A percentile compares a stretch with the other conserved stretches of the same genome.
These are phyloP conservation scores for Sugiyamaella floridensis DNA, from an alignment of 805 yeast species.

Conservation along the genomic window DNA sequence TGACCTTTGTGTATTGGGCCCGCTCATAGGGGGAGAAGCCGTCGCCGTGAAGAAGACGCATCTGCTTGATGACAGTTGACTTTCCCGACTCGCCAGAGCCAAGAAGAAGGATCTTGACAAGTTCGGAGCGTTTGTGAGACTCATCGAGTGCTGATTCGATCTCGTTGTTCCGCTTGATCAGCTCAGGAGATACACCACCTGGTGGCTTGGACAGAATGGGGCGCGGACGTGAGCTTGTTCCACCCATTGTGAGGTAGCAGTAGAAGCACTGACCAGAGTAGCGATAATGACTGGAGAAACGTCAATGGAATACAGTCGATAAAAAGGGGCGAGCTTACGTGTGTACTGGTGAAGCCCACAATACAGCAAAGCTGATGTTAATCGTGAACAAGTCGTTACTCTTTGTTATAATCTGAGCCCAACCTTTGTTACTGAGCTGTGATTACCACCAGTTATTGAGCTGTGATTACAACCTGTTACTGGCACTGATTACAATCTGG, in stretches of 20 bases:
- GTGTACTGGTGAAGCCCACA: no score
- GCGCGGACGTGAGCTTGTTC: neutral
- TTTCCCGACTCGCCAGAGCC: constrained; percentile 97
- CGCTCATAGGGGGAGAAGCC: constrained; percentile 80
- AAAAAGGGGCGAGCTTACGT: no score
- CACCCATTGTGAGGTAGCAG: neutral
- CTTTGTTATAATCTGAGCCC: no score
- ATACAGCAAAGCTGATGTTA: no score
- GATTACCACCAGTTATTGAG: no score
- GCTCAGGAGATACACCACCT: neutral
- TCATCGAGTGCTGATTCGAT: constrained; percentile 35
- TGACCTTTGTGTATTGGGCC: constrained; percentile 70
- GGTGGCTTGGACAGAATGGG: neutral
- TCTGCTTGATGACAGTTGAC: constrained; percentile 84
- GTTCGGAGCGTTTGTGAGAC: constrained; percentile 17
- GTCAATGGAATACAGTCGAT: no score
- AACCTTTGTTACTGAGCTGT: no score
- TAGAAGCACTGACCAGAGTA: no score
- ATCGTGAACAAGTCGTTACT: no score
- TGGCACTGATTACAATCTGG: no score
- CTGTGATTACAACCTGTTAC: no score
- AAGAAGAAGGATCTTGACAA: constrained; percentile 55
- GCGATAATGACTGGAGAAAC: no score
- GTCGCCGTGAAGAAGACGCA: constrained; percentile 76
- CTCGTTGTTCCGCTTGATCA: constrained; percentile 34